Evolutionary conservation across 202 grass and related monocot species (phyloP).

Genomic region (Setaria italica): DNA sequence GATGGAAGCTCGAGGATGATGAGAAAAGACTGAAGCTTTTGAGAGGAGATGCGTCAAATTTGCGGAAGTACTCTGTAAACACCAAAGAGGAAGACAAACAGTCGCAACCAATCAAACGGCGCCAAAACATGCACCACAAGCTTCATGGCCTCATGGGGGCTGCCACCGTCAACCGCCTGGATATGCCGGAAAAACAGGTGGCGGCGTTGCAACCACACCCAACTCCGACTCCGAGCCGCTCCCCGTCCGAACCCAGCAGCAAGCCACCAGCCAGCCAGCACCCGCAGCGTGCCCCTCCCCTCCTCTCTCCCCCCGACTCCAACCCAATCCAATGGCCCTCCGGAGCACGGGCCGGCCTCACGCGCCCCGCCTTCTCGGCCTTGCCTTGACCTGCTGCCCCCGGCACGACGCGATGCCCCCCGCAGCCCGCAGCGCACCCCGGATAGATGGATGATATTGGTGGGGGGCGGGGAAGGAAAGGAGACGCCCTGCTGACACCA

Average conservation of each 20-base stretch:
- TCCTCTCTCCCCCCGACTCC: not conserved
- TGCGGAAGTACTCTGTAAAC: not conserved
- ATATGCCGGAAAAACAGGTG: conserved; percentile 22
- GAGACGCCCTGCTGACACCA: conserved; percentile 31
- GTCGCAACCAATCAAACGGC: not conserved
- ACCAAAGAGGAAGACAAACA: conserved; percentile 1
- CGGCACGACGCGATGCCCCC: conserved; percentile 41
- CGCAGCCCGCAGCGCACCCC: conserved; percentile 5
- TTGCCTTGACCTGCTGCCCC: not conserved
- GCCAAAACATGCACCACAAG: not conserved
- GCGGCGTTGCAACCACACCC: not conserved
- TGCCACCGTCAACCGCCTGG: not conserved
- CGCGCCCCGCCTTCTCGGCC: not conserved
- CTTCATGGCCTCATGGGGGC: conserved; percentile 1
- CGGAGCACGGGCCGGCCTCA: not conserved
- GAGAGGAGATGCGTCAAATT: not conserved
- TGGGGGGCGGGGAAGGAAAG: conserved; percentile 39
- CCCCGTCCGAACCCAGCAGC: not conserved
- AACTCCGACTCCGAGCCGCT: not conserved
- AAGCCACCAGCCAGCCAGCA: not conserved
- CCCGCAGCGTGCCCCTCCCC: not conserved
- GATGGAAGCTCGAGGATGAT: not conserved
- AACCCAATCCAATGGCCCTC: conserved; percentile 30
- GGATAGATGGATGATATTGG: conserved; percentile 46
- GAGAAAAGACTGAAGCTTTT: not conserved